Base-by-base conservation (phyloP, 192 early-diverging fungal species). In the Polychytrium aggregatum region DNA sequence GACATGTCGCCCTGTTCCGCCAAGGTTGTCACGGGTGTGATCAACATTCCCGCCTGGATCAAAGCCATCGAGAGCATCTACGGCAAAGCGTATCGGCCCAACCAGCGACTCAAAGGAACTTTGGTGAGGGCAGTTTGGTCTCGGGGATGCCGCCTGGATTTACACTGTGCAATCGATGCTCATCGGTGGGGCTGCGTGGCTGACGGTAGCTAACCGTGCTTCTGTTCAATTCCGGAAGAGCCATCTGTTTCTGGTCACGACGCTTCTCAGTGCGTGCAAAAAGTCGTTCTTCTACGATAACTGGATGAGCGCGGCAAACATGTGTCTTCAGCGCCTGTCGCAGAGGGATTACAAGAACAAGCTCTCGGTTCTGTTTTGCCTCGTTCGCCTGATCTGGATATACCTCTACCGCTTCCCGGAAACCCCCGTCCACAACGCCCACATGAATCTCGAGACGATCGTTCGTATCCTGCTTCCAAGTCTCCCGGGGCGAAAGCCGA, bases 41-140 rank as follows among this genome's bases (percentile, higher is more conserved):
- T 94, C 22, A 98, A 96, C 52, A 63, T 96, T 41, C 96, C 92
- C 3, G 83, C 82, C 26, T 92, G 92, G 81, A 85, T 82, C 25
- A 90, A 87, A 60, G 82, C 90, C 2, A 82, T 98, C 30, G 93
- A 98, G 62, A 63, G 86, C 13, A 82, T 98, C 52, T 88, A 82
- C 57, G 75, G 85, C 26, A 86, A 86, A 62, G 92, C 89, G n/a
- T n/a, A n/a, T n/a, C n/a, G n/a, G n/a, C n/a, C n/a, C n/a, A n/a
- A n/a, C n/a, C n/a, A n/a, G n/a, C n/a, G n/a, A n/a, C n/a, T n/a
- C n/a, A n/a, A n/a, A n/a, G n/a, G n/a, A n/a, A n/a, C n/a, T n/a
- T n/a, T n/a, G n/a, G n/a, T n/a, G n/a, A n/a, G n/a, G n/a, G n/a
- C n/a, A n/a, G n/a, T n/a, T n/a, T n/a, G n/a, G n/a, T n/a, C n/a